phyloP scores from a whole-genome alignment of 768 basidiomycete species.

The Hygrophorus russula region DNA sequence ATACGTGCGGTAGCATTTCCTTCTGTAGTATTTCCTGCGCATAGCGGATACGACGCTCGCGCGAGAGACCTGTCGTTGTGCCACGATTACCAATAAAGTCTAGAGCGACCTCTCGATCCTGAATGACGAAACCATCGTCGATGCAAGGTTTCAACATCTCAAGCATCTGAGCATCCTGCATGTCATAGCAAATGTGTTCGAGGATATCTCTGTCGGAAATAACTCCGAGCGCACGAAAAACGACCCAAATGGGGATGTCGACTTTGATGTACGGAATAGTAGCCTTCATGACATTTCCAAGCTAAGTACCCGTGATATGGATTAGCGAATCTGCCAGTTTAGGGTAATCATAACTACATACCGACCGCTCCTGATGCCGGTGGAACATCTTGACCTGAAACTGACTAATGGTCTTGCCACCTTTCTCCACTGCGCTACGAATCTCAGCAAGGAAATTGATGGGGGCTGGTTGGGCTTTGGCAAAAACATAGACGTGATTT shows the following conservation, averaged over 20 bases:
- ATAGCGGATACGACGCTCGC: slow-evolving; percentile 88
- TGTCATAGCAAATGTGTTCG: slow-evolving; percentile 97
- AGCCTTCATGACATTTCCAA: slow-evolving; percentile 91
- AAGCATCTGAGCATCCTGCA: slow-evolving; percentile 90
- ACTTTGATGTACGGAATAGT: slow-evolving; percentile 97
- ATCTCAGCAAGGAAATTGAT: slow-evolving; percentile 96
- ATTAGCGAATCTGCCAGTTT: slow-evolving; percentile 4
- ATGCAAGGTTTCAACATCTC: slow-evolving; percentile 99
- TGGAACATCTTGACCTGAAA: slow-evolving; percentile 98
- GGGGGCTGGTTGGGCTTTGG: slow-evolving; percentile 93
- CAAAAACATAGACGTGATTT: slow-evolving; percentile 98
- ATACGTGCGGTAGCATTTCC: slow-evolving; percentile 96
- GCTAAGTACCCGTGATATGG: slow-evolving; percentile 26
- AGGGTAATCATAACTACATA: slow-evolving; percentile 27
- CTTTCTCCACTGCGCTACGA: slow-evolving; percentile 93
- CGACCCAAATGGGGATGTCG: slow-evolving; percentile 97
- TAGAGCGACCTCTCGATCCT: slow-evolving; percentile 91
- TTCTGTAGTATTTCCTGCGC: slow-evolving; percentile 98
- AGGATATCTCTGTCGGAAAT: slow-evolving; percentile 97
- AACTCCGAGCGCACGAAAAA: slow-evolving; percentile 95
- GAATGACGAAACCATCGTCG: slow-evolving; percentile 96
- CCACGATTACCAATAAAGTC: slow-evolving; percentile 99
- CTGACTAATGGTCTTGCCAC: slow-evolving; percentile 95
- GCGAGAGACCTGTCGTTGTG: slow-evolving; percentile 83
- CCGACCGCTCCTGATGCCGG: slow-evolving; percentile 77